Evolutionary conservation across 2,329 filamentous ascomycete species (phyloP).

Genomic region (Thelonectria rubi): DNA sequence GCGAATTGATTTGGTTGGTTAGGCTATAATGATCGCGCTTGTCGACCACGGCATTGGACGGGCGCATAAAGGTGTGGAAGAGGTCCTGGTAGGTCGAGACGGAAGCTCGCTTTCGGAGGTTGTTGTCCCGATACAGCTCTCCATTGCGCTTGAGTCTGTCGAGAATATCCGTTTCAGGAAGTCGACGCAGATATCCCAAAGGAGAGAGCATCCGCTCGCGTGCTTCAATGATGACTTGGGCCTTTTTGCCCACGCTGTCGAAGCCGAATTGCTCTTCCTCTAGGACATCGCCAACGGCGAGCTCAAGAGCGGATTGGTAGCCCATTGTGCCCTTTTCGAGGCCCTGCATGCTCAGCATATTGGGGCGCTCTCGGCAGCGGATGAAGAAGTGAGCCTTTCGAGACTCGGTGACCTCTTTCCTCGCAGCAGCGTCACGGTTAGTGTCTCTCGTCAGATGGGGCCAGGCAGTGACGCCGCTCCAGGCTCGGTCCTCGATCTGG

Average conservation of each 20-base stretch:
- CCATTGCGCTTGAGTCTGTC: constrained; percentile 67
- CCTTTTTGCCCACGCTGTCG: constrained; percentile 63
- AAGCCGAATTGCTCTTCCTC: constrained; percentile 70
- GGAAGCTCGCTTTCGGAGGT: constrained; percentile 60
- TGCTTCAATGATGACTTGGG: constrained; percentile 64
- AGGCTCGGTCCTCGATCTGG: constrained; percentile 70
- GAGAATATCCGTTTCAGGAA: constrained; percentile 66
- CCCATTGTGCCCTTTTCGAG: constrained; percentile 76
- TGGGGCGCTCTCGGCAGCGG: constrained; percentile 69
- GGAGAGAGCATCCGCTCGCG: constrained; percentile 65
- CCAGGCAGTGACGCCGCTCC: constrained; percentile 70
- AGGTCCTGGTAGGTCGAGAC: constrained; percentile 70
- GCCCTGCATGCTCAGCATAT: constrained; percentile 77
- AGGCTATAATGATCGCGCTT: constrained; percentile 69
- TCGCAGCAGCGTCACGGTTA: constrained; percentile 56
- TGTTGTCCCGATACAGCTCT: constrained; percentile 62
- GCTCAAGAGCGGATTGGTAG: constrained; percentile 73
- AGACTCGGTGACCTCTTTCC: constrained; percentile 54
- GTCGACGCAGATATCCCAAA: constrained; percentile 62
- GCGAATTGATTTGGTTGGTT: constrained; percentile 73
- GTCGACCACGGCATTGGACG: constrained; percentile 64
- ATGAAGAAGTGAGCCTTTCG: constrained; percentile 66
- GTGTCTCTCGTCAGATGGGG: constrained; percentile 66
- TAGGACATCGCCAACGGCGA: constrained; percentile 70
- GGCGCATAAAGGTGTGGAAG: constrained; percentile 67